Evolutionary conservation across 2,329 filamentous ascomycete genomes (phyloP).

Genomic region (Furcasterigmium sp.): DNA sequence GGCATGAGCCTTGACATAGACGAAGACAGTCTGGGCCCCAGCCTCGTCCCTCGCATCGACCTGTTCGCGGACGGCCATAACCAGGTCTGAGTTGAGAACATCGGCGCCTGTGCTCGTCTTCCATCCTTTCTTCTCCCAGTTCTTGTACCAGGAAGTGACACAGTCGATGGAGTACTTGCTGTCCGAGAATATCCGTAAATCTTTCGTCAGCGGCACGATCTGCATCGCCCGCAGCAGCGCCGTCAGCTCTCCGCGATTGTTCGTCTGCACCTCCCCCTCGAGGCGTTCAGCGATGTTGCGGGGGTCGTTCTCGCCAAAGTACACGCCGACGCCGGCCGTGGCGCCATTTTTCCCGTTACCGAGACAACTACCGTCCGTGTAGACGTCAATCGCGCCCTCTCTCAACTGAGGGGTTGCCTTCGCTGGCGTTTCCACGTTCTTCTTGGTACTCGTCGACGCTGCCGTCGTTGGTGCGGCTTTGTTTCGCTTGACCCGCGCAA

Average conservation of each 20-base stretch:
- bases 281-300: constrained; percentile 72
- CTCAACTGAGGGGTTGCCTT: constrained; percentile 13
- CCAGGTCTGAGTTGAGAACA: constrained; percentile 83
- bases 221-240: constrained; percentile 82
- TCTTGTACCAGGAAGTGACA: constrained; percentile 73
- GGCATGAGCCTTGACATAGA: constrained; percentile 87
- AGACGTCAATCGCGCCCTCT: constrained; percentile 35
- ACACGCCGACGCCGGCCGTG: constrained; percentile 58
- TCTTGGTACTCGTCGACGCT: constrained; percentile 11
- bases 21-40: constrained; percentile 62
- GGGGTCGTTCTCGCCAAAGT: constrained; percentile 49
- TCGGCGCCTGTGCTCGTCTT: constrained; percentile 61
- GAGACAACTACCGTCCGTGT: constrained; percentile 58
- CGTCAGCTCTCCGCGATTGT: constrained; percentile 92
- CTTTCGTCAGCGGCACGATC: constrained; percentile 60
- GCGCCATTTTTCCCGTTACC: constrained; percentile 53
- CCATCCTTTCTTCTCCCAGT: constrained; percentile 76
- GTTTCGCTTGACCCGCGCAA: constrained; percentile 18
- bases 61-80: constrained; percentile 45
- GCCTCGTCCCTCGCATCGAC: constrained; percentile 63
- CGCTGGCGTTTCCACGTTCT: constrained; percentile 17
- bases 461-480: constrained; percentile 3
- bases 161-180: constrained; percentile 89
- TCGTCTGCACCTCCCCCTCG: constrained; percentile 72
- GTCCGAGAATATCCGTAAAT: constrained; percentile 79